Percentiles rank a stretch among this genome's conserved stretches.
Conservation (phyloP, 2,329 filamentous ascomycete genomes). For the Penicillium corylophilum region DNA sequence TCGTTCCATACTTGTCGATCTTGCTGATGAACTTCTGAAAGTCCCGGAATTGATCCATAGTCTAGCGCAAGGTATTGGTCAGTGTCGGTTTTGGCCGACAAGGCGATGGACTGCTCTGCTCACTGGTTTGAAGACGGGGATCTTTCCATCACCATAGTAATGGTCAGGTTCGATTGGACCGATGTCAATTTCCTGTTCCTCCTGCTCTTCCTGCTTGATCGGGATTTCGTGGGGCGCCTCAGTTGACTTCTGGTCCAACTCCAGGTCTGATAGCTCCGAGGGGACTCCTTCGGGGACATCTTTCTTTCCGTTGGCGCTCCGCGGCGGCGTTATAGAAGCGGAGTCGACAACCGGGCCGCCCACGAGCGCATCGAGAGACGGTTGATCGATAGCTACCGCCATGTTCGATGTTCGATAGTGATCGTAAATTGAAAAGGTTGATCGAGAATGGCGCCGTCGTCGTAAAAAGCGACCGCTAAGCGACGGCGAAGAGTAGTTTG, state of each 20-base stretch:
- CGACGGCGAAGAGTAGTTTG: slow-evolving; percentile 35
- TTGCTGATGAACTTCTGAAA: slow-evolving; percentile 90
- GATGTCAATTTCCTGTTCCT: slow-evolving; percentile 73
- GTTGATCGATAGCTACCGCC: slow-evolving; percentile 36
- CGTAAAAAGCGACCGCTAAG: slow-evolving; percentile 44
- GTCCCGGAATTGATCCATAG: slow-evolving; percentile 90
- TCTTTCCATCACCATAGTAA: slow-evolving; percentile 77
- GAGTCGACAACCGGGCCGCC: slow-evolving; percentile 27
- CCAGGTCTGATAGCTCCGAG: slow-evolving; percentile 44
- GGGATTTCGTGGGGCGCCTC: slow-evolving; percentile 27
- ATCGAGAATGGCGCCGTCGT: slow-evolving; percentile 34
- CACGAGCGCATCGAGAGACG: slow-evolving; percentile 26
- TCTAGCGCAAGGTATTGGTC: slow-evolving; percentile 45
- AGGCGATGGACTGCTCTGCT: slow-evolving; percentile 25
- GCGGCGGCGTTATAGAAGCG: slow-evolving; percentile 44
- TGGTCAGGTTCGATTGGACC: slow-evolving; percentile 69
- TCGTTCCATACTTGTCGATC: slow-evolving; percentile 94
- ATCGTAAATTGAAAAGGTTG: slow-evolving; percentile 8
- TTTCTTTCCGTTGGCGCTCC: slow-evolving; percentile 47
- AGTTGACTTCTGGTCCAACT: slow-evolving; percentile 34
- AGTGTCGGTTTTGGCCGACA: slow-evolving; percentile 10
- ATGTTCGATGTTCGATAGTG: slow-evolving; percentile 34
- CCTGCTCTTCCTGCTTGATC: slow-evolving; percentile 50
- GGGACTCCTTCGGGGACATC: slow-evolving; percentile 42
- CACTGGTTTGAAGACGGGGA: slow-evolving; percentile 89